A percentile compares a stretch with the other conserved stretches of the same genome.
These are phyloP conservation scores for Schizochytrium sp. DNA, from an alignment of 108 stramenopile genomes.

Conservation along the genomic window DNA sequence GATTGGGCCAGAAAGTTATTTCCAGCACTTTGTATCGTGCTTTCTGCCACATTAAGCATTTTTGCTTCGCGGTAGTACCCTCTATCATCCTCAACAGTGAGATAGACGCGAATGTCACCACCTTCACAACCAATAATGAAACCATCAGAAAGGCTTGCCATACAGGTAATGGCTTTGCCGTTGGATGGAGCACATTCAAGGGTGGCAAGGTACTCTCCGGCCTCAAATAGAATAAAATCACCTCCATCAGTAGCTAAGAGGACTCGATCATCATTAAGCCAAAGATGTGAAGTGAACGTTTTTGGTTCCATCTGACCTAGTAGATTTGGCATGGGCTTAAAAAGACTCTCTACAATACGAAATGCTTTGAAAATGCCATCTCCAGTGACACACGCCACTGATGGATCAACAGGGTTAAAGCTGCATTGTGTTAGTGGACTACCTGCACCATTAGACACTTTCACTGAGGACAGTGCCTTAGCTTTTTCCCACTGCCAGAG, in stretches of 20 bases:
- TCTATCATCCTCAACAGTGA: conserved; percentile 67
- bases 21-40: conserved; percentile 21
- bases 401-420: conserved; percentile 73
- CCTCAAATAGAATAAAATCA: conserved; percentile 72
- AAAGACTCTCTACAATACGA: conserved; percentile 65
- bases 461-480: conserved; percentile 66
- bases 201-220: conserved; percentile 72
- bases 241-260: conserved; percentile 73
- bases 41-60: conserved; percentile 45
- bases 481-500: conserved; percentile 75
- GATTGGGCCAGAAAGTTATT: neutral
- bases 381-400: conserved; percentile 75
- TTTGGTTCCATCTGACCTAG: conserved; percentile 66
- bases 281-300: conserved; percentile 71
- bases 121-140: conserved; percentile 74
- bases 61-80: conserved; percentile 62
- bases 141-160: conserved; percentile 72
- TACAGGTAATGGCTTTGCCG: conserved; percentile 65
- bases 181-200: conserved; percentile 65
- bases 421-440: conserved; percentile 67
- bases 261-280: conserved; percentile 75
- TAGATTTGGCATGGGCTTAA: conserved; percentile 53
- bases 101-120: conserved; percentile 71
- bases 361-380: conserved; percentile 71
- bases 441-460: conserved; percentile 59